Evolutionary conservation across 2,329 filamentous ascomycete genomes (phyloP), one percentile per base, ranked within the genome.

Genomic region (Pyrenophora graminea): DNA sequence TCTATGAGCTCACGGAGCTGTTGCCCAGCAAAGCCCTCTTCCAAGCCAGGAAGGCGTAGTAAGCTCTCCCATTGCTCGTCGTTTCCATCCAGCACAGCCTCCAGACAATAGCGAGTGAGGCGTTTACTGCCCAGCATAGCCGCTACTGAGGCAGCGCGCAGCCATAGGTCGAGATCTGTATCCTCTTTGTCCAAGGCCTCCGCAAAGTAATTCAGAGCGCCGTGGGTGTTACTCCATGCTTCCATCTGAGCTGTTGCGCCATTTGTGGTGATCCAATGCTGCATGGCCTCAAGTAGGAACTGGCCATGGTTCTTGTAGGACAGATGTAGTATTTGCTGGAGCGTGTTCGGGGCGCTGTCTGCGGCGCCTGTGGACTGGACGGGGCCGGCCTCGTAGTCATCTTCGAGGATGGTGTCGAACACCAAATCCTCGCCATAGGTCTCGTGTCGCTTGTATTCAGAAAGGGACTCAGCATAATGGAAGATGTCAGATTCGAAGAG

Each of bases 241-340:
- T 67, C 56, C 27, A 57, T 47, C 25, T 75, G 76, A 9, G 77
- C 71, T 39, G 75, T 61, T 1, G 53, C 44, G 33, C 68, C 62
- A 45, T 69, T 63, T 39, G 71, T 59, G n/a, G 58, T 59, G 23
- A 71, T 58, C 37, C 75, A 80, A 71, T 83, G 76, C 62, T 80
- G 85, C 60, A 88, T 83, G 51, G 76, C 78, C 69, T 99, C 93
- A n/a, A 99, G 79, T 51, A 88, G 79, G 68, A 96, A 97, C 67
- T 97, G 90, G 36, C 91, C 94, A 74, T 93, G 87, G 64, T 97
- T 99, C 74, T 97, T 99, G 79, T 95, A 91, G 1, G 93, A 89
- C 6, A 99, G 82, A 66, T 96, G 97, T 17, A 97, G 81, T 9
- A 95, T 91, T 67, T 97, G 92, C 0, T 90, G 87, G 8, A 97